Percentiles rank a stretch among this genome's conserved stretches.
Conservation (phyloP, 257 asterid genomes). For the Lantana camara region DNA sequence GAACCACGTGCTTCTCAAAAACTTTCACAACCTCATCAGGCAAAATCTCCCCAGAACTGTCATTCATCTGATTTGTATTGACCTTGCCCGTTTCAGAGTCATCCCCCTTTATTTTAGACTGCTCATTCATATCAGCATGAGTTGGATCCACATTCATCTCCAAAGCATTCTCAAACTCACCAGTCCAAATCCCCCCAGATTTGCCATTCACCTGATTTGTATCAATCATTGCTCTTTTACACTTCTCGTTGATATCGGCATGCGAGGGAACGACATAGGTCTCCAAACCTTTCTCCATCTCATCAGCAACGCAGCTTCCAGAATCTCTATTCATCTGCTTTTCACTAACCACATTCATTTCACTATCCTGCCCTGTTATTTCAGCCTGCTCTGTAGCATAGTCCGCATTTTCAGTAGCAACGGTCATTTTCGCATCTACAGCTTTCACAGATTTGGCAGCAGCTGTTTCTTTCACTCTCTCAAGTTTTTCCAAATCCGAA, state of each 20-base stretch:
- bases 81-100: no score
- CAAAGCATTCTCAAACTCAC: not conserved
- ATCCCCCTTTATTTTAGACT: no score
- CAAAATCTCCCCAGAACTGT: not conserved
- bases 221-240: no score
- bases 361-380: not conserved
- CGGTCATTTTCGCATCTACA: not conserved
- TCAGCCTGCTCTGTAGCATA: conserved; percentile 5
- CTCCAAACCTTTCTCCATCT: not conserved
- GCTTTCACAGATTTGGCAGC: not conserved
- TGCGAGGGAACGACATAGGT: not conserved
- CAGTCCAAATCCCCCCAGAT: not conserved
- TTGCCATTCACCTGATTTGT: not conserved
- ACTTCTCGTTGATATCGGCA: no score
- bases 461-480: conserved; percentile 36
- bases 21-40: not conserved
- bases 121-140: not conserved
- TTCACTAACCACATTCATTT: not conserved
- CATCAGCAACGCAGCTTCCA: no score
- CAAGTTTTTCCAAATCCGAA: conserved; percentile 51
- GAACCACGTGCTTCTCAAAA: not conserved
- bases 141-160: not conserved
- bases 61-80: not conserved
- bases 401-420: conserved; percentile 4
- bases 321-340: not conserved